These are phyloP conservation scores for Trametes elegans DNA, from an alignment of 768 basidiomycete species.

Conservation along the genomic window DNA sequence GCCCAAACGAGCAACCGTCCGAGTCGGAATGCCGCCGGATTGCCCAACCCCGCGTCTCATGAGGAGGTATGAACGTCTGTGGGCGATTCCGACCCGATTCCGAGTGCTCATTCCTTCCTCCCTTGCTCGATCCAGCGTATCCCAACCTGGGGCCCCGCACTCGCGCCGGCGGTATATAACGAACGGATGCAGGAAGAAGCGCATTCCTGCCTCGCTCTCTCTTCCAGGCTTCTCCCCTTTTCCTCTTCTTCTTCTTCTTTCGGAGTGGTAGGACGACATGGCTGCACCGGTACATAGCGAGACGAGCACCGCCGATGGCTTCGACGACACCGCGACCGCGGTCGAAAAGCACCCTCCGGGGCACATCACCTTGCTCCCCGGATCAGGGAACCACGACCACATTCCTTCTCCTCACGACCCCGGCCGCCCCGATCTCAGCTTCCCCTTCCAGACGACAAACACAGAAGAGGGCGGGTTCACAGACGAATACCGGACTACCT, in stretches of 20 bases:
- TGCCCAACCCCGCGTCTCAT: background rate
- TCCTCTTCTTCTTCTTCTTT: background rate
- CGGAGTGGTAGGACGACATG: background rate
- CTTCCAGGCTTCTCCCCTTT: background rate
- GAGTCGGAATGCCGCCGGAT: slow-evolving; percentile 4
- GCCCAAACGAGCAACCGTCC: background rate
- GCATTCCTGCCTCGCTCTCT: background rate
- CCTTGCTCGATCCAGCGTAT: background rate
- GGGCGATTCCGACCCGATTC: slow-evolving; percentile 4
- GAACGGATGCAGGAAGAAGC: background rate
- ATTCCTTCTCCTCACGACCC: slow-evolving; percentile 21
- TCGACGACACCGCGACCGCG: slow-evolving; percentile 2
- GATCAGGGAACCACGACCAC: background rate
- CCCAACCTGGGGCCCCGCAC: background rate
- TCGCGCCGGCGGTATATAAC: too few species aligned
- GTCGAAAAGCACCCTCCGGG: slow-evolving; percentile 1
- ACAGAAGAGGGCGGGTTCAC: slow-evolving; percentile 28
- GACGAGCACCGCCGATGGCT: background rate
- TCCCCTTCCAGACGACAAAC: slow-evolving; percentile 31
- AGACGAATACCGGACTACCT: slow-evolving; percentile 33
- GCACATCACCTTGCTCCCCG: slow-evolving; percentile 5
- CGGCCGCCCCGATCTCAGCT: slow-evolving; percentile 26
- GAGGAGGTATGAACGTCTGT: background rate
- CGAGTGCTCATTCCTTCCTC: background rate
- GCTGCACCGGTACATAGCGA: slow-evolving; percentile 2